These are phyloP conservation scores for Auriscalpium microsporum DNA, from an alignment of 768 basidiomycete genomes.

Conservation along the genomic window DNA sequence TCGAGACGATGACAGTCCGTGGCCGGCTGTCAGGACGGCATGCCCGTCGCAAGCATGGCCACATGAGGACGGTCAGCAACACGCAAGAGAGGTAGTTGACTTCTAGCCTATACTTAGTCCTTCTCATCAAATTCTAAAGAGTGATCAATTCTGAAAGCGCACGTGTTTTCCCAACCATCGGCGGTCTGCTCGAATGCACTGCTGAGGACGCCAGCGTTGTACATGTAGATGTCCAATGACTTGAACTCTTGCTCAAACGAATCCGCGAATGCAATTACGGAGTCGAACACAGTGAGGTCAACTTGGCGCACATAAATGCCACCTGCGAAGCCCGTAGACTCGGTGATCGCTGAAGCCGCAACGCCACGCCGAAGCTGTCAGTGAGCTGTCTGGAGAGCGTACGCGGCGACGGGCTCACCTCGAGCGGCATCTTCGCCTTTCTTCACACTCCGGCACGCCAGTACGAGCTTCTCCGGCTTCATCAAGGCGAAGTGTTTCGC, in stretches of 20 bases:
- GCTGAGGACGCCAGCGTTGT: constrained; percentile 16
- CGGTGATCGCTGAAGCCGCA: constrained; percentile 12
- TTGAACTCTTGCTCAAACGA: constrained; percentile 14
- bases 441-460: constrained; percentile 8
- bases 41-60: constrained; percentile 27
- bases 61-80: constrained; percentile 32
- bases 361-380: constrained; percentile 2
- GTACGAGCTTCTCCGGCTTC: constrained; percentile 11
- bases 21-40: constrained; percentile 11
- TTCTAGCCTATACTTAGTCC: constrained; percentile 29
- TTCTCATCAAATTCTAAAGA: too few relatives aligned
- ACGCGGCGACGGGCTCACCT: background rate
- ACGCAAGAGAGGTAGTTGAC: constrained; percentile 36
- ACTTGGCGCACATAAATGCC: constrained; percentile 17
- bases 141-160: background rate
- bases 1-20: constrained; percentile 36
- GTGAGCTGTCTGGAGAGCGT: background rate
- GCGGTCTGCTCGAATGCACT: constrained; percentile 19
- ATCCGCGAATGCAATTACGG: constrained; percentile 17
- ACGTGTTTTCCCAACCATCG: constrained; percentile 24
- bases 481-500: constrained; percentile 14
- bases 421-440: constrained; percentile 7
- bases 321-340: constrained; percentile 7
- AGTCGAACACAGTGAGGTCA: constrained; percentile 19
- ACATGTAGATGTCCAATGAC: constrained; percentile 19